These are phyloP conservation scores for Chlorociboria aeruginascens DNA, from an alignment of 495 filamentous ascomycete genomes.

Conservation along the genomic window DNA sequence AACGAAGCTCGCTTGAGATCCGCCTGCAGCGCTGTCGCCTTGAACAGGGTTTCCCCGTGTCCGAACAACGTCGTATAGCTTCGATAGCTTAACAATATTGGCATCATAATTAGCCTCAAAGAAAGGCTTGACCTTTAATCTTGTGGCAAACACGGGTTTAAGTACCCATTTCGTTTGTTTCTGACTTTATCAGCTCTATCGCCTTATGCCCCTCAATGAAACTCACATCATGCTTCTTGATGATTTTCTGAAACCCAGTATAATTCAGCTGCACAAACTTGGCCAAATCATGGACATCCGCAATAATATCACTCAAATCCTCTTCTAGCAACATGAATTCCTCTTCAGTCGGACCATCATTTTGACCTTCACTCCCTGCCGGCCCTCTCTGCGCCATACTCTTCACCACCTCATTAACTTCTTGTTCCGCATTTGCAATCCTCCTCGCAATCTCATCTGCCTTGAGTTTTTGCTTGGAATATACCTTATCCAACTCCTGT, in stretches of 20 bases:
- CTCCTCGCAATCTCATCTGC: constrained; percentile 84
- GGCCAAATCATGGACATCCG: constrained; percentile 95
- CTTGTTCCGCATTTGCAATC: constrained; percentile 74
- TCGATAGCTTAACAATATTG: constrained; percentile 89
- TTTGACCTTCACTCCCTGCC: constrained; percentile 11
- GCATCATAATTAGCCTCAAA: constrained; percentile 98
- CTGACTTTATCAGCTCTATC: constrained; percentile 32
- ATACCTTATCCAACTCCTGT: constrained; percentile 89
- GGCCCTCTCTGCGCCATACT: constrained; percentile 48
- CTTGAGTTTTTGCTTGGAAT: constrained; percentile 92
- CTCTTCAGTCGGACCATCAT: constrained; percentile 65
- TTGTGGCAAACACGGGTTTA: constrained; percentile 84
- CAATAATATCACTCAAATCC: constrained; percentile 93
- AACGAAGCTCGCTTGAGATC: constrained; percentile 88
- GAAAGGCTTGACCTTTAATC: constrained; percentile 90
- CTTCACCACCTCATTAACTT: constrained; percentile 76
- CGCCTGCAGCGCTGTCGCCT: constrained; percentile 85
- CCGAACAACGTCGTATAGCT: constrained; percentile 86
- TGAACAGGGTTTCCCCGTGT: constrained; percentile 86
- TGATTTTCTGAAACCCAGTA: constrained; percentile 98
- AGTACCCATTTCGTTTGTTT: constrained; percentile 94
- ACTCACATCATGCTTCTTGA: constrained; percentile 97
- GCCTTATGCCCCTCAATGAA: not conserved
- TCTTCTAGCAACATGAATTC: constrained; percentile 92
- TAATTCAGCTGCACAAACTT: constrained; percentile 99